Evolutionary conservation across 2,329 filamentous ascomycete species (phyloP).

Genomic region (Phialemonium atrogriseum): DNA sequence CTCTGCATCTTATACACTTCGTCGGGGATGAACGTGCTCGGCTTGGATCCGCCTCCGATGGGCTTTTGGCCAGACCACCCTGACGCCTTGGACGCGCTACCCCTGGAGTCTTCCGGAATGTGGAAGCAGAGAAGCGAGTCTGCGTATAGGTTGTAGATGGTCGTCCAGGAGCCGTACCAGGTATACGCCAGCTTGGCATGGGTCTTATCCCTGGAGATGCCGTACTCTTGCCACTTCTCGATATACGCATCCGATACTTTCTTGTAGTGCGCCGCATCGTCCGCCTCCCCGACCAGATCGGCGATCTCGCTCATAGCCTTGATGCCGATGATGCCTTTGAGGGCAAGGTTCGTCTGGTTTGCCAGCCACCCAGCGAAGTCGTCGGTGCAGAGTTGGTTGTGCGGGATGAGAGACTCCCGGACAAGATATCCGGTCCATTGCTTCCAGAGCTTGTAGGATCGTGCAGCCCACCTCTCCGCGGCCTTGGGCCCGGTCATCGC

Average conservation of each 20-base stretch:
- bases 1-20: conserved; percentile 72
- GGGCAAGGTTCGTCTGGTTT: conserved; percentile 64
- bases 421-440: conserved; percentile 65
- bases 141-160: conserved; percentile 70
- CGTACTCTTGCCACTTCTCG: conserved; percentile 62
- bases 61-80: conserved; percentile 12
- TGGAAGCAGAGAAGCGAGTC: conserved; percentile 76
- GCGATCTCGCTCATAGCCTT: conserved; percentile 68
- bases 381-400: conserved; percentile 64
- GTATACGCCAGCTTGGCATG: conserved; percentile 74
- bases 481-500: conserved; percentile 10
- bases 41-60: conserved; percentile 13
- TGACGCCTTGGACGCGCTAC: conserved; percentile 6
- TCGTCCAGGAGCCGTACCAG: conserved; percentile 78
- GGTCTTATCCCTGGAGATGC: conserved; percentile 60
- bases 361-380: conserved; percentile 66
- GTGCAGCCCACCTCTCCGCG: conserved; percentile 24
- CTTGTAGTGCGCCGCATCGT: conserved; percentile 32
- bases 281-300: conserved; percentile 43
- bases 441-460: conserved; percentile 55
- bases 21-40: conserved; percentile 56
- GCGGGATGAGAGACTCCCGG: conserved; percentile 58
- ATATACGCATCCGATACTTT: conserved; percentile 59
- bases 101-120: conserved; percentile 19
- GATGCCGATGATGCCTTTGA: conserved; percentile 74